Percentiles rank a stretch among this genome's conserved stretches.
Evolutionary conservation across 2,329 filamentous ascomycete genomes (phyloP).

Genomic region (Cladophialophora carrionii): DNA sequence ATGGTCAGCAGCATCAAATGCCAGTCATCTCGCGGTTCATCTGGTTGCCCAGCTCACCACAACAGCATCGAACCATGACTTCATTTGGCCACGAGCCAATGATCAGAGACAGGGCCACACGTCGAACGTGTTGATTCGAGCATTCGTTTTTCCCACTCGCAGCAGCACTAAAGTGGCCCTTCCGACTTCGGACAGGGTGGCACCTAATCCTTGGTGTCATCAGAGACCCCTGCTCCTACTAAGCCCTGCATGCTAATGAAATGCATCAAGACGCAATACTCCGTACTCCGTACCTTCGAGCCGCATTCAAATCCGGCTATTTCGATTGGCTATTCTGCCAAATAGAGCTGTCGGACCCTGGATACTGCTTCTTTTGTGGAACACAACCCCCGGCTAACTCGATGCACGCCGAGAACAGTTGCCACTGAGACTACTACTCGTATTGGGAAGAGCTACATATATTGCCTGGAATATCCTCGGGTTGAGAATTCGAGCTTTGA

Average conservation of each 20-base stretch:
- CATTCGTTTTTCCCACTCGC: neutral
- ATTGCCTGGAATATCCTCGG: neutral
- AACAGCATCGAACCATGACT: conserved; percentile 1
- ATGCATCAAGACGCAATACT: conserved; percentile 6
- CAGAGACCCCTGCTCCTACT: conserved; percentile 16
- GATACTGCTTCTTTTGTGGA: neutral
- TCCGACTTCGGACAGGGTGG: conserved; percentile 29
- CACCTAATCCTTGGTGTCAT: conserved; percentile 3
- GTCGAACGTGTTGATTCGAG: conserved; percentile 2
- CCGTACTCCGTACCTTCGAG: too few species aligned
- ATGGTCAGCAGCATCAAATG: conserved; percentile 1
- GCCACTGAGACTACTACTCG: neutral
- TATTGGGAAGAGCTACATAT: neutral
- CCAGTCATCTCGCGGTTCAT: conserved; percentile 10
- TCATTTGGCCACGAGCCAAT: conserved; percentile 2
- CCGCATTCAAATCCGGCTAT: conserved; percentile 26
- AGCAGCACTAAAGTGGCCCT: conserved; percentile 29
- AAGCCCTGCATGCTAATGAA: conserved; percentile 27
- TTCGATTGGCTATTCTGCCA: conserved; percentile 18
- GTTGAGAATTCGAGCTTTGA: neutral
- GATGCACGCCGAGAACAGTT: neutral
- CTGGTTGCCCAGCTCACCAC: neutral
- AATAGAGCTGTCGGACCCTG: neutral
- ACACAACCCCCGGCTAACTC: neutral
- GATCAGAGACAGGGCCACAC: neutral